phyloP scores from a whole-genome alignment of 345 rosid species.

The Eucalyptus guilfoylei region DNA sequence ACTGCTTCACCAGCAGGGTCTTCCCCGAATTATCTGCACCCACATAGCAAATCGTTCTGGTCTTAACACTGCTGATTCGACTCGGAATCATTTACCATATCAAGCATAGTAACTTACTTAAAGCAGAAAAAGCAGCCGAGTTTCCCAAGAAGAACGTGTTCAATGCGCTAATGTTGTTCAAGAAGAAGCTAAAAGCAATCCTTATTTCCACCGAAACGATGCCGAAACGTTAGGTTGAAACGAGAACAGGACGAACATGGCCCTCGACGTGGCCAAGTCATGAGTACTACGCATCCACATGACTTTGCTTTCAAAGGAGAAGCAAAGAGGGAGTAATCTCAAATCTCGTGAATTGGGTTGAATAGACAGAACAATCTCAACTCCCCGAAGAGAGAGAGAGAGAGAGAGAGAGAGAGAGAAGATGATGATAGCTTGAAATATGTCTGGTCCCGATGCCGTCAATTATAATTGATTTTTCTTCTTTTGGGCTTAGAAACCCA shows the following conservation, averaged over 20 bases:
- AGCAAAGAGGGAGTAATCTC: neutral
- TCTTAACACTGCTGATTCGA: neutral
- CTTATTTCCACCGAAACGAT: neutral
- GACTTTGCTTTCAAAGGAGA: neutral
- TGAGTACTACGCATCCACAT: neutral
- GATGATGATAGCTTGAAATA: too few species aligned
- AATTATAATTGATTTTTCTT: neutral
- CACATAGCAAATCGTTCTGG: neutral
- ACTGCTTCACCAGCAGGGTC: conserved; percentile 43
- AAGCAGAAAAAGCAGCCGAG: neutral
- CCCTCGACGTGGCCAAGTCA: neutral
- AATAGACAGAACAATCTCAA: neutral
- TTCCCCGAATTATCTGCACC: conserved; percentile 44
- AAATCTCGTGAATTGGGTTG: neutral
- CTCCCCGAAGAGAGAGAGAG: too few species aligned
- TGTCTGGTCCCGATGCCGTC: too few species aligned
- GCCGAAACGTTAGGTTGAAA: neutral
- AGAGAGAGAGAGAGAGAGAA: too few species aligned
- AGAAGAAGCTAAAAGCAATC: neutral
- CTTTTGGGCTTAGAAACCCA: too few species aligned
- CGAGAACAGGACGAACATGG: neutral
- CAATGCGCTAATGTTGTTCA: neutral
- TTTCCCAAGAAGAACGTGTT: neutral
- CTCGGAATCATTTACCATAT: neutral
- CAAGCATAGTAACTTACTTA: neutral